Evolutionary conservation across 306 rosid species (phyloP).

Genomic region (Inga leiocalycina): DNA sequence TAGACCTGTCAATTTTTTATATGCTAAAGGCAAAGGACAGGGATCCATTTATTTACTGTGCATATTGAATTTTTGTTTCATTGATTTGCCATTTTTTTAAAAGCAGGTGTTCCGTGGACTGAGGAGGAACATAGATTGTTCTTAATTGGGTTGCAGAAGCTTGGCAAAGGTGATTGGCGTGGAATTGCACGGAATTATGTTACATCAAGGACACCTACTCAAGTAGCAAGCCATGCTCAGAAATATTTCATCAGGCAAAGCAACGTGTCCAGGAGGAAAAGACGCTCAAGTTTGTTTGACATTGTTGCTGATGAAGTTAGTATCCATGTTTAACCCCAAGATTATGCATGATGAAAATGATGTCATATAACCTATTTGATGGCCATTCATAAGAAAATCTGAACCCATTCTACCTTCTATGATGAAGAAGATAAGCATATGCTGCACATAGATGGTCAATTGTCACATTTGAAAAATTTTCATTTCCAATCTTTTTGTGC

Average conservation of each 20-base stretch:
- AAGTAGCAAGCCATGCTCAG: conserved; percentile 99
- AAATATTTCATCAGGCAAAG: conserved; percentile 94
- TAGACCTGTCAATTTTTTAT: background rate
- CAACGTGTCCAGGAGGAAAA: conserved; percentile 86
- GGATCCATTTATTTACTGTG: background rate
- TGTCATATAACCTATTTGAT: conserved; percentile 17
- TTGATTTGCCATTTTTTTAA: conserved; percentile 26
- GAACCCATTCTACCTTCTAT: conserved; percentile 15
- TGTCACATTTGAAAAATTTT: conserved; percentile 21
- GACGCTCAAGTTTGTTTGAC: conserved; percentile 98
- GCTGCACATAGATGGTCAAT: background rate
- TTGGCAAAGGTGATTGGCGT: conserved; percentile 99
- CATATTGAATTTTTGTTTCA: conserved; percentile 1
- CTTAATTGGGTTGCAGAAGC: conserved; percentile 91
- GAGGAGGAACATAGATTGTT: conserved; percentile 99
- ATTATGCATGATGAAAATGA: conserved; percentile 18
- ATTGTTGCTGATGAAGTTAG: conserved; percentile 92
- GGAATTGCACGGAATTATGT: conserved; percentile 96
- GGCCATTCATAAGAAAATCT: conserved; percentile 26
- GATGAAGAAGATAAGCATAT: background rate
- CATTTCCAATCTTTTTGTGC: conserved; percentile 30
- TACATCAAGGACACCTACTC: conserved; percentile 92
- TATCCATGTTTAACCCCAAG: conserved; percentile 40
- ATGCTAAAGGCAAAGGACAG: too few species aligned
- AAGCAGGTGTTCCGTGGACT: conserved; percentile 94